Base-by-base conservation (phyloP, 192 early-diverging fungal species). In the Backusella parvicylindrica region DNA sequence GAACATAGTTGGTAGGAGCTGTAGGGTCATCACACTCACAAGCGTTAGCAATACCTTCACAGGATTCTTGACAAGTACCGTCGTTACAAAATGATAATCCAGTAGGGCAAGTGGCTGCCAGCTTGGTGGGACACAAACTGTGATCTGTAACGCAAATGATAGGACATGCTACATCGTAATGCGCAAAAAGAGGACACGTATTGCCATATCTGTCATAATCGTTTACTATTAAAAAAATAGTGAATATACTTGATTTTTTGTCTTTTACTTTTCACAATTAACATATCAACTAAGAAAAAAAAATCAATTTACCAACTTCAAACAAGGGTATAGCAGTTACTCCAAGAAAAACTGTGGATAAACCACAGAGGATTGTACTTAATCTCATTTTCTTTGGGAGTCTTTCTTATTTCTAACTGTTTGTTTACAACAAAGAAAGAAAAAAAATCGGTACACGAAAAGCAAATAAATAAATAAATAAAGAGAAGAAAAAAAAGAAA, bases 21-120 rank as follows among this genome's bases (percentile, higher is more conserved):
- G 80, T 70, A 18, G 75, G 28, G 49, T 76, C 68, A 1, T 77
- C 87, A 77, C 89, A 91, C 40, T 82, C 64, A 68, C 89, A 91
- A 7, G 82, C 78, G 31, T 91, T 91, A 8, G 36, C 76, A 7
- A 88, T 77, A 26, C 69, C 75, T 4, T 36, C 78, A 63, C 88
- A 89, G 38, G 78, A 77, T 7, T 28, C 30, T 2, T 84, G 82
- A 70, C 89, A 91, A 23, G 79, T 73, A 70, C 88, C 89, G 64
- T 91, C 89, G 49, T 72, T 76, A 77, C 89, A 91, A 53, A 87
- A 84, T 68, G 78, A 72, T 72, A 81, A 73, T 28, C 82, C 80
- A 6, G 73, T 2, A 6, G 72, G 65, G 68, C 87, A 90, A 3
- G 63, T 71, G 6, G 85, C 74, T 23, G 75, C 65, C 26, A 91